Base-by-base conservation (phyloP, 2,329 filamentous ascomycete species). In the Mycogone perniciosa region DNA sequence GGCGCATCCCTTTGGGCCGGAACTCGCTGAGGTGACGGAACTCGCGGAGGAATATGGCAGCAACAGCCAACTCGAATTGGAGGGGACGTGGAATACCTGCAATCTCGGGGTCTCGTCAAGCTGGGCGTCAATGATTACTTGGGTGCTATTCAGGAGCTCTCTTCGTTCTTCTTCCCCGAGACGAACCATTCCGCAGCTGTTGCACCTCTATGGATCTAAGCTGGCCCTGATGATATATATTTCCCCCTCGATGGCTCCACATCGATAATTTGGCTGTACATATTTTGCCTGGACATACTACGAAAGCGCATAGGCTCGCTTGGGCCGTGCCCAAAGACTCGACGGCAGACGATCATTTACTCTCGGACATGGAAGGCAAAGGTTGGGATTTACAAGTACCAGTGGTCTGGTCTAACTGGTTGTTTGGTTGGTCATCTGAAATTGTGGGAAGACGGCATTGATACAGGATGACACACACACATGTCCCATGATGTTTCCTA, bases 21-120 rank as follows among this genome's bases (percentile, higher is more conserved):
- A 99, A 69, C 75, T 97, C 48, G 89, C 89, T 51, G 87, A 97
- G 69, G 88, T 97, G 27, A 90, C 90, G 48, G 93, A 97, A 69
- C 80, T 96, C 11, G 92, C 86, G 0, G 93, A 97, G 70, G 91
- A 96, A 68, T 92, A 89, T 59, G 82, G 83, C 39, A 76, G 82
- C 31, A 77, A 79, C 56, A 76, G 81, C 35, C 71, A 76, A 55
- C 65, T 79, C 53, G 76, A 77, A n/a, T 74, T 82, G 42, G 71
- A 84, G 37, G 85, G 50, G 68, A 71, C 46, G 79, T 88, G 61
- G 74, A 80, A 57, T 80, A 85, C 53, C 80, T 97, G 64, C 68
- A 77, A 53, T 75, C 78, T 27, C 82, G 81, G 55, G 89, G 88
- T 2, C 77, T 96, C 5, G 77, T 76, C 61, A 86, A 85, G 60